Evolutionary conservation across 148 eudicot genomes (phyloP), one percentile per base, ranked within the genome.

Genomic region (Simmondsia chinensis): DNA sequence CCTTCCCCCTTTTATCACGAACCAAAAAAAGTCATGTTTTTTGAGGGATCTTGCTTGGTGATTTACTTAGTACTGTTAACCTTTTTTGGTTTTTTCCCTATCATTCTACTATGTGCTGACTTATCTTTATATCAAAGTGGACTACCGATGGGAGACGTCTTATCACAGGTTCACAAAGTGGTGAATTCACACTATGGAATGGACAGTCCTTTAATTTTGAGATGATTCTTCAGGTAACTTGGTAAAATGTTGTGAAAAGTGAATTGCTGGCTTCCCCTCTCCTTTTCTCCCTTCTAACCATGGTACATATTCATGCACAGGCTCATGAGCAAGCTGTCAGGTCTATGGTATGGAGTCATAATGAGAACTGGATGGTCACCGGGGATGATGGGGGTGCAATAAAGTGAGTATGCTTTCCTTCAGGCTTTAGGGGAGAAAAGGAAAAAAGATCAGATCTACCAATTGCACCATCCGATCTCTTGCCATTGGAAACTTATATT

Each of bases 301-400:
- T n/a, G n/a, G n/a, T n/a, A n/a, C n/a, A n/a, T n/a, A n/a, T n/a
- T n/a, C n/a, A n/a, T n/a, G n/a, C 65, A 52, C 67, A 91, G 97
- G 97, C 97, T 63, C 97, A 91, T 72, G 97, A 91, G 45, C 95
- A 85, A 69, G 88, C 97, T 18, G 83, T 91, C 56, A 76, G 85
- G 65, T 91, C 97, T 44, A 91, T 85, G 97, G 80, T 91, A 23
- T 91, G 97, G 97, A 91, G 97, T 76, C 80, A 85, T 63, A 85
- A 85, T 61, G 97, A 82, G 59, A 85, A 79, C 60, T 91, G 97
- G 97, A 91, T 91, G 97, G 95, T 82, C 60, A 81, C 97, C 11
- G 97, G 97, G 56, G 97, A 91, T 69, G 93, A 91, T 68, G 95
- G 95, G 33, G 97, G 95, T 35, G 23, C 97, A 24, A 76, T 91